Conservation (phyloP, 257 asterid species). For the Galeopsis tetrahit region DNA sequence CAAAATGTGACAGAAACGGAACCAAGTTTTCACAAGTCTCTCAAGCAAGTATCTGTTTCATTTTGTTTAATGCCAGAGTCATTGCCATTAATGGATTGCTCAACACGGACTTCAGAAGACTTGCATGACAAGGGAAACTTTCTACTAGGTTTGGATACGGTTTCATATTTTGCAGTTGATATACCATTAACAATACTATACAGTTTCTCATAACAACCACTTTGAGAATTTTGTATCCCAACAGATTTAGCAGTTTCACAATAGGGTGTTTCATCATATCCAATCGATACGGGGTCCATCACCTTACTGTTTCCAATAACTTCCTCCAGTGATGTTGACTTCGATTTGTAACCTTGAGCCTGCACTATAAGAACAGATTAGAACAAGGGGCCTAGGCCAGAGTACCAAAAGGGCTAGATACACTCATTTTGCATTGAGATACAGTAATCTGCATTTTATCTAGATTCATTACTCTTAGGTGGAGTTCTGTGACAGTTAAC, state of each 20-base stretch:
- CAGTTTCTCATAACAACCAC: slow-evolving; percentile 38
- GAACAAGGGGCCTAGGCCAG: slow-evolving; percentile 14
- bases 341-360: slow-evolving; percentile 73
- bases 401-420: background rate
- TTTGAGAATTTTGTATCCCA: slow-evolving; percentile 44
- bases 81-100: slow-evolving; percentile 18
- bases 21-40: slow-evolving; percentile 24
- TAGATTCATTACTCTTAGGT: background rate
- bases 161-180: slow-evolving; percentile 27
- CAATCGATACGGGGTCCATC: slow-evolving; percentile 72
- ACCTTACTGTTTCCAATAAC: slow-evolving; percentile 50
- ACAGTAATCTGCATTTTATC: too few relatives aligned
- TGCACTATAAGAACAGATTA: slow-evolving; percentile 43
- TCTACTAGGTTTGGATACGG: slow-evolving; percentile 32
- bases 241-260: slow-evolving; percentile 31
- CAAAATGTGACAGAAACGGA: slow-evolving; percentile 25
- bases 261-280: slow-evolving; percentile 69
- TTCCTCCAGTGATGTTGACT: slow-evolving; percentile 64
- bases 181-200: slow-evolving; percentile 38
- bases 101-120: too few relatives aligned
- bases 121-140: slow-evolving; percentile 3
- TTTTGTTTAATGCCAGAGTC: slow-evolving; percentile 30
- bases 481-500: background rate
- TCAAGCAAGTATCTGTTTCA: slow-evolving; percentile 54
- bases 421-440: too few relatives aligned